A percentile compares a stretch with the other conserved stretches of the same genome.
Conservation (phyloP, 495 filamentous ascomycete genomes). For the Hypomontagnella submonticulosa region DNA sequence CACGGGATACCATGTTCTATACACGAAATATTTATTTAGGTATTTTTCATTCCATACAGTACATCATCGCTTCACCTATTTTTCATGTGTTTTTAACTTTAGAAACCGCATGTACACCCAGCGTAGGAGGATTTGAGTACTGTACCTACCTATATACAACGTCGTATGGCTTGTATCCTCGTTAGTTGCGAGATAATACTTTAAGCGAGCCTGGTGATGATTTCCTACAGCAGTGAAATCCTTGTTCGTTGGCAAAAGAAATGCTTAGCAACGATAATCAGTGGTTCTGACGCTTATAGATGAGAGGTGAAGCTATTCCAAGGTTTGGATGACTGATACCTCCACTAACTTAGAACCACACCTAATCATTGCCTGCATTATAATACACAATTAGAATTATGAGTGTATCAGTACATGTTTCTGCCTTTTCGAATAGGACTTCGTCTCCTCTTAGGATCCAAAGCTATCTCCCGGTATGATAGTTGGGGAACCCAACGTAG, state of each 20-base stretch:
- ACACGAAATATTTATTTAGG: background rate
- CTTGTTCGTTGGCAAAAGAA: too few species aligned
- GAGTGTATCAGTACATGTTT: slow-evolving; percentile 30
- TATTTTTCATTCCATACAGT: background rate
- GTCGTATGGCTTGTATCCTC: too few species aligned
- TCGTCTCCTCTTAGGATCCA: slow-evolving; percentile 22
- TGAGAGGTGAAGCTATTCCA: background rate
- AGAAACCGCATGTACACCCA: too few species aligned
- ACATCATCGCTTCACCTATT: too few species aligned
- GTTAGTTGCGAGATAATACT: too few species aligned
- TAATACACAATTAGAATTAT: slow-evolving; percentile 41
- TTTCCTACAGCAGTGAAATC: too few species aligned
- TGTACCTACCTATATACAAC: too few species aligned
- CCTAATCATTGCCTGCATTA: slow-evolving; percentile 26
- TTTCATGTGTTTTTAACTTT: too few species aligned
- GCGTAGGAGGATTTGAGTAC: too few species aligned
- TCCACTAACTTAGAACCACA: slow-evolving; percentile 16
- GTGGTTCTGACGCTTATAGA: background rate
- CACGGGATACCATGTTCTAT: slow-evolving; percentile 20
- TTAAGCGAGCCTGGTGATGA: too few species aligned
- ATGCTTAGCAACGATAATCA: too few species aligned
- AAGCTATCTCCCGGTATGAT: slow-evolving; percentile 34
- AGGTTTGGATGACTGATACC: slow-evolving; percentile 9
- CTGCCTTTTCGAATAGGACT: slow-evolving; percentile 16
- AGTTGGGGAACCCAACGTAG: slow-evolving; percentile 25